Evolutionary conservation across 495 filamentous ascomycete genomes (phyloP), one percentile per base, ranked within the genome.

Genomic region (Talaromyces wortmannii): DNA sequence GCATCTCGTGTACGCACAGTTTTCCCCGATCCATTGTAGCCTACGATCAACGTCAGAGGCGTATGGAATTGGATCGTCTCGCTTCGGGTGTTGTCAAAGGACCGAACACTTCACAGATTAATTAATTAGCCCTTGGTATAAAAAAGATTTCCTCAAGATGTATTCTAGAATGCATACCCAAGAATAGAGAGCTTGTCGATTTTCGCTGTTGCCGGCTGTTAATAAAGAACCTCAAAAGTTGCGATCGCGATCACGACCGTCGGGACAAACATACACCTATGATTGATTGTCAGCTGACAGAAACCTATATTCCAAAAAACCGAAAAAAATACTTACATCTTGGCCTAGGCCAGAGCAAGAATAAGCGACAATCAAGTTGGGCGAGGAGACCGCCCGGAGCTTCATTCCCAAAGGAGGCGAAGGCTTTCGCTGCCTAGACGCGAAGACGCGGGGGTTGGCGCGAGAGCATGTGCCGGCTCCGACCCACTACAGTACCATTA

Each of bases 11-110:
- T n/a, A 61, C 73, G 17, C 70, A 83, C 81, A 46, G 94, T 98
- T 74, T 98, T 98, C 45, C 95, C 94, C 7, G 92, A 96, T 54
- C 94, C 94, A 77, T 98, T 98, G 63, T 89, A 89, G 45, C 94
- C 94, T 52, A 98, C 94, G 58, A 98, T 97, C 50, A 98, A 78
- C 7, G 94, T 98, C 32, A 98, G 77, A 13, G 94, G 94, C 6
- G 89, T 86, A 52, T 91, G 78, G 67, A 98, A 97, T 53, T 88
- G 79, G 29, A 98, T 96, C n/a, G 81, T 87, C 73, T 96, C 85
- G 53, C 77, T 83, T 50, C 78, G 74, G 23, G 73, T 77, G 62
- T 89, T 87, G 70, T 89, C 88, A 70, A 98, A 98, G 52, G 92
- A 97, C 57, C 94, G 91, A 61, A 98, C 80, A 64, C 94, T 90